Base-by-base conservation (phyloP, 164 flowering plant genomes). In the Euptelea pleiosperma region DNA sequence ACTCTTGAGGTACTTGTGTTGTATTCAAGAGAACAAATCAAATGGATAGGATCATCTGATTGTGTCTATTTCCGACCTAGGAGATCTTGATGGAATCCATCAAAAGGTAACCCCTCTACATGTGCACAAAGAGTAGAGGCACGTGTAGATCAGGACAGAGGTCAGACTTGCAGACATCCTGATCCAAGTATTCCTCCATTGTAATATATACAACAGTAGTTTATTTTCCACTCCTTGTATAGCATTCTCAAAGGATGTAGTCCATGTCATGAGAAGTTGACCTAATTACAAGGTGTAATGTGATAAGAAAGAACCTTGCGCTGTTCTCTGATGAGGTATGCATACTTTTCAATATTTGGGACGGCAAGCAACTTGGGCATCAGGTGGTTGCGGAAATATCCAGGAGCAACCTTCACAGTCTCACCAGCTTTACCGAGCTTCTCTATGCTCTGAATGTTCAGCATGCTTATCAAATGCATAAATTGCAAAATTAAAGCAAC, bases 361-460 rank as follows among this genome's bases (percentile, higher is more conserved):
- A 89, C 96, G 2, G 99, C 99, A 35, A 89, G 87, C 73, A 91
- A 72, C 75, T 91, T 94, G 36, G 99, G 99, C 99, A 94, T 94
- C 65, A 94, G 62, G 55, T 91, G 87, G 62, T 94, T 94, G 37
- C 98, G 83, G 55, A 91, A 94, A 62, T 84, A 81, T 11, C 99
- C 99, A 11, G 99, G 96, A 43, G 97, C 96, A 37, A 94, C 99
- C 76, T 86, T 84, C 69, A 94, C 99, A 0, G 83, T 89, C 73
- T 91, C 91, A 16, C 99, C 99, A 39, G 96, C 90, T 71, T 78
- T 85, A 7, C 99, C 99, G 51, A 91, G 98, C 75, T 89, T 94
- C 5, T 87, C 87, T 25, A 91, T 71, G 30, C 57, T 82, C 94
- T 91, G 65, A 41, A 47, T 15, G 31, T 34, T 25, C 19, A 50